A percentile compares a stretch with the other conserved stretches of the same genome.
phyloP scores from a whole-genome alignment of 1,284 basidiomycete species.

The Cryptococcus sp. region DNA sequence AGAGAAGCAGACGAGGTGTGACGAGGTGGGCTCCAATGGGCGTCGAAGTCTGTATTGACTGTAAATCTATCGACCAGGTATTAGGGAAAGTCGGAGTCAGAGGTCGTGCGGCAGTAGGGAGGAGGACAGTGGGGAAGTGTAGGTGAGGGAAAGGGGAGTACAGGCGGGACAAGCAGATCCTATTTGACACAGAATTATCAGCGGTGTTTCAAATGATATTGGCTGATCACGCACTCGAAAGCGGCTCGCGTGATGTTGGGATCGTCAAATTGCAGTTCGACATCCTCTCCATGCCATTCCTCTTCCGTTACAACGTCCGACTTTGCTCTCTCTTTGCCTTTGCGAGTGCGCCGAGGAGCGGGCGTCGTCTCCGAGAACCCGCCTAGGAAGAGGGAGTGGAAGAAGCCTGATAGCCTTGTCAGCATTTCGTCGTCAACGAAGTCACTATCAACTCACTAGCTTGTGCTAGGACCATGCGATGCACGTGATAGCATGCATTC shows the following conservation, averaged over 20 bases:
- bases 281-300: conserved; percentile 52
- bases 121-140: conserved; percentile 65
- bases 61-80: conserved; percentile 66
- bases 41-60: conserved; percentile 59
- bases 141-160: conserved; percentile 82
- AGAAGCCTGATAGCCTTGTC: conserved; percentile 66
- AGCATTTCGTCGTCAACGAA: conserved; percentile 5
- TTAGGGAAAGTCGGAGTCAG: conserved; percentile 65
- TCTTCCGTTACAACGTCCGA: conserved; percentile 8
- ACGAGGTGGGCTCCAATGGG: conserved; percentile 66
- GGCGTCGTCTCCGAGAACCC: conserved; percentile 65
- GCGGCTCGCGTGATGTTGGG: conserved; percentile 77
- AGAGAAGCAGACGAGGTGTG: conserved; percentile 78
- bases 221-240: conserved; percentile 56
- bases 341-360: conserved; percentile 20
- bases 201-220: neutral
- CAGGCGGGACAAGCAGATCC: conserved; percentile 76
- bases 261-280: conserved; percentile 77
- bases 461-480: conserved; percentile 81
- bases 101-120: conserved; percentile 68
- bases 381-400: conserved; percentile 76
- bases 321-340: conserved; percentile 22
- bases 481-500: conserved; percentile 73
- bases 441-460: conserved; percentile 60
- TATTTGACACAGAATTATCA: conserved; percentile 42